These are phyloP conservation scores for Phlebiopsis gigantea DNA, from an alignment of 768 basidiomycete genomes.

Conservation along the genomic window DNA sequence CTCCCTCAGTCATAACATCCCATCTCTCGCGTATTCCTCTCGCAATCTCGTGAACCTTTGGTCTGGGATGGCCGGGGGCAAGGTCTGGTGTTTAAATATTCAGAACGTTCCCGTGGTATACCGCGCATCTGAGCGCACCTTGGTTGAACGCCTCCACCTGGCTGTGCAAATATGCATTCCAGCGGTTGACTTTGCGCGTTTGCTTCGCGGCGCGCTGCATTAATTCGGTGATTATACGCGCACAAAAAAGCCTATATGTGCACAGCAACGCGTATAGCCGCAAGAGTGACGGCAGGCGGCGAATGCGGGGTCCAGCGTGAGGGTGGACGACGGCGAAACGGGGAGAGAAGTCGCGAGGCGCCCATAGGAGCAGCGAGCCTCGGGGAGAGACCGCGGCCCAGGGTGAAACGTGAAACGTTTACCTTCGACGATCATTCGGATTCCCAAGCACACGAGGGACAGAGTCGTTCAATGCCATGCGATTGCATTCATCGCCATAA, in stretches of 20 bases:
- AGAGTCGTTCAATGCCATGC: slow-evolving; percentile 1
- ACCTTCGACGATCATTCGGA: neutral
- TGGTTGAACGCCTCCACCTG: slow-evolving; percentile 2
- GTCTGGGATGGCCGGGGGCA: neutral
- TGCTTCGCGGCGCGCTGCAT: slow-evolving; percentile 5
- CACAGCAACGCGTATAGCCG: neutral
- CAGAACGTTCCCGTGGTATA: neutral
- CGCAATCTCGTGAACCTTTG: neutral
- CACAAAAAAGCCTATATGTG: neutral
- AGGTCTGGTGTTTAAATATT: neutral
- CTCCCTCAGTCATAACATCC: slow-evolving; percentile 5
- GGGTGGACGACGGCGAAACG: neutral
- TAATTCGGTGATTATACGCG: neutral
- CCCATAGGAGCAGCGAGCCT: neutral
- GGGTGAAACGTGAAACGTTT: neutral
- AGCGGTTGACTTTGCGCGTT: slow-evolving; percentile 1
- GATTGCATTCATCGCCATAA: slow-evolving; percentile 9
- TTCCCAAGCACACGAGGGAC: neutral
- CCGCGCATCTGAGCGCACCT: neutral
- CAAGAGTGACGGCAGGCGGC: neutral
- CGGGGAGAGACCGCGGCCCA: neutral
- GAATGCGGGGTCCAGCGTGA: neutral
- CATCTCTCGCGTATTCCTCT: slow-evolving; percentile 1
- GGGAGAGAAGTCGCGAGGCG: neutral
- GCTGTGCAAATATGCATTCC: slow-evolving; percentile 3